Base-by-base conservation (phyloP, 805 yeast species). In the Barnettozyma botsteinii region DNA sequence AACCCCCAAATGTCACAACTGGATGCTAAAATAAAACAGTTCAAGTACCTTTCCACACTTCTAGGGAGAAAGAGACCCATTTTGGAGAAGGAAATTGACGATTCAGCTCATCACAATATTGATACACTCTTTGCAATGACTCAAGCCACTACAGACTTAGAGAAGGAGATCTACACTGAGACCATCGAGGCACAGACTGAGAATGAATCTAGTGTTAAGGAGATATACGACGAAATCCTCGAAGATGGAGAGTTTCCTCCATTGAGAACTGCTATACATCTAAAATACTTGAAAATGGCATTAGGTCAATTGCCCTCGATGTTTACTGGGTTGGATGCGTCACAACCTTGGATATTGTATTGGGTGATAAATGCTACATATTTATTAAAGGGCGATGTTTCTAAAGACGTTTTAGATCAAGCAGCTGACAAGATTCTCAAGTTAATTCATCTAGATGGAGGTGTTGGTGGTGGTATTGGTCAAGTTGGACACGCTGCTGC, bases 331-430 rank as follows among this genome's bases (percentile, higher is more conserved):
- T 66, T 86, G 34, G 97, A 91, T 60, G 93, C 97, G 0, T 84
- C 93, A n/a, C 88, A 82, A 45, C 79, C 95, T 0, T 93, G 98
- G 98, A 64, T 91, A 53, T 43, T 85, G 1, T 91, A 84, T 57
- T 93, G 98, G 98, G 62, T 81, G 7, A 56, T 74, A 33, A 87
- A 86, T 55, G 68, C 80, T 0, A 50, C 70, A 32, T 49, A 57
- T 3, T 40, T 77, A 1, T 46, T 81, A 22, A 70, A 70, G 2
- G 60, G 25, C 3, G 45, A 40, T 3, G 42, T 66, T 2, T 41
- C 47, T 2, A 50, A 44, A 17, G 57, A 52, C 2, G 47, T 52
- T n/a, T 61, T 60, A 35, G 40, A 42, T 22, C 56, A 46, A 41
- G 65, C 66, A 2, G 46, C 52, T 0, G 47, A 49, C 15, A 66